phyloP scores from a whole-genome alignment of 805 yeast genomes.

The Candida michaelii region DNA sequence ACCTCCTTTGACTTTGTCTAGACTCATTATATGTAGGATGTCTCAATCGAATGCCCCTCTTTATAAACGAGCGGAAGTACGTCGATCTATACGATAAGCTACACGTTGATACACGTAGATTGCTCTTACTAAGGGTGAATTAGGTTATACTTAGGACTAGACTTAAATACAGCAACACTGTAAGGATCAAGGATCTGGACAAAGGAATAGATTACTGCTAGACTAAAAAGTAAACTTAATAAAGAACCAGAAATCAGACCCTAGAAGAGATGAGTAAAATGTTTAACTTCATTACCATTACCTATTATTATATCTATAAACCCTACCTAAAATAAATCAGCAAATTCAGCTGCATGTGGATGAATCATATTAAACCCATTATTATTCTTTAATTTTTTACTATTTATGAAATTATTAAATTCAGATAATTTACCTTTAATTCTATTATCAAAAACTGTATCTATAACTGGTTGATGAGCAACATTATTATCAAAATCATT shows the following conservation, averaged over 20 bases:
- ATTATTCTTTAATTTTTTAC: constrained; percentile 3
- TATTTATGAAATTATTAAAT: neutral
- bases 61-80: constrained; percentile 1
- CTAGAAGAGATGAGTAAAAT: no score
- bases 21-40: neutral
- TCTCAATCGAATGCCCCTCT: neutral
- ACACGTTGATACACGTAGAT: no score
- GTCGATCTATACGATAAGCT: neutral
- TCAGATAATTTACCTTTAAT: neutral
- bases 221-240: no score
- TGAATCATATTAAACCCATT: constrained; percentile 26
- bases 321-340: constrained; percentile 36
- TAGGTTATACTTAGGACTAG: no score
- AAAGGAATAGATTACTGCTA: no score
- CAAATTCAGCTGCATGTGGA: constrained; percentile 46
- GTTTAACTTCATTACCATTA: no score
- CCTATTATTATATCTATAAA: constrained; percentile 3
- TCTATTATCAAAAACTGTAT: constrained; percentile 4
- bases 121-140: no score
- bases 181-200: no score
- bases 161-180: no score
- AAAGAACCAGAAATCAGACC: no score
- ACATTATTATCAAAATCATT: constrained; percentile 1
- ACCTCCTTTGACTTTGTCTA: no score
- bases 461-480: constrained; percentile 6